Percentiles rank a stretch among this genome's conserved stretches.
phyloP scores from a whole-genome alignment of 768 basidiomycete species.

The Suillus decipiens region DNA sequence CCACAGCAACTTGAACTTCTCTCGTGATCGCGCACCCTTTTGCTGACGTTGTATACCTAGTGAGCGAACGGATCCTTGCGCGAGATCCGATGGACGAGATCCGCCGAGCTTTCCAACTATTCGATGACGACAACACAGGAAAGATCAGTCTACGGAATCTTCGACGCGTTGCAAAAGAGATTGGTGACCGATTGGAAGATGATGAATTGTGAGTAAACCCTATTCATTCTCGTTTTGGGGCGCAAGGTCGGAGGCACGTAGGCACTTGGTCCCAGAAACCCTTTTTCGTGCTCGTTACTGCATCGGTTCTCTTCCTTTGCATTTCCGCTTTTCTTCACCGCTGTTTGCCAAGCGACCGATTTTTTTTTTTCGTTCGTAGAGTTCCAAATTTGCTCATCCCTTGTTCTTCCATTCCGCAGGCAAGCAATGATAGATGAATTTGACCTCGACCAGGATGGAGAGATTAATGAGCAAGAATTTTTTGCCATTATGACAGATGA shows the following conservation, averaged over 20 bases:
- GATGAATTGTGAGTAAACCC: conserved; percentile 83
- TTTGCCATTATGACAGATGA: conserved; percentile 97
- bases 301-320: conserved; percentile 20
- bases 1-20: neutral
- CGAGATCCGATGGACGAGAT: conserved; percentile 98
- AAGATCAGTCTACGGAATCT: conserved; percentile 92
- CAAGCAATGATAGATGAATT: conserved; percentile 99
- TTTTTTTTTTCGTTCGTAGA: conserved; percentile 13
- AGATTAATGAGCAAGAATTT: conserved; percentile 96
- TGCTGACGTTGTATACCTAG: conserved; percentile 44
- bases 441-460: conserved; percentile 96
- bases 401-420: conserved; percentile 45
- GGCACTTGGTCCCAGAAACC: conserved; percentile 29
- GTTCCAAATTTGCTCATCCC: conserved; percentile 34
- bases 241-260: conserved; percentile 20
- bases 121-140: conserved; percentile 95
- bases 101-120: conserved; percentile 91
- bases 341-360: conserved; percentile 20
- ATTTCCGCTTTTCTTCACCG: conserved; percentile 27
- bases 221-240: conserved; percentile 19
- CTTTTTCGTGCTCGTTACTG: conserved; percentile 28
- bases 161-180: conserved; percentile 92
- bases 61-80: conserved; percentile 91
- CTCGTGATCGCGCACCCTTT: conserved; percentile 2
- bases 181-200: conserved; percentile 93